Evolutionary conservation across 1,284 basidiomycete species (phyloP), one percentile per base, ranked within the genome.

Genomic region (Ustilago cynodontis): DNA sequence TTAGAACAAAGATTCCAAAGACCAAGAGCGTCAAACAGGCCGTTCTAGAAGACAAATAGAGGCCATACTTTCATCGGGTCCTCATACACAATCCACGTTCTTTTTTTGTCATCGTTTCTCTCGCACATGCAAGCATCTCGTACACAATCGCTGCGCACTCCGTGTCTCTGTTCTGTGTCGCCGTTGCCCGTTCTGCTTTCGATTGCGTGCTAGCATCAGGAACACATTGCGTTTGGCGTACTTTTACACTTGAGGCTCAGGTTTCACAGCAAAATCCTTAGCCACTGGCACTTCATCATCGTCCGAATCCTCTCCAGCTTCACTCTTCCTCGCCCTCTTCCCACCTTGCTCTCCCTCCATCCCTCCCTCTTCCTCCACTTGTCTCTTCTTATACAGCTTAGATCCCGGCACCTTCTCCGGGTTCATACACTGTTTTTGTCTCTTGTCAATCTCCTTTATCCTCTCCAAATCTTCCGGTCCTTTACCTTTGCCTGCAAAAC

Each of bases 401-500:
- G 59, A 54, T 1, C 62, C 65, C 2, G 60, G 64, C 2, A 59
- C 56, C 29, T 68, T 67, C 22, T 68, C 71, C 0, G 62, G 60
- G 33, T 68, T 67, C 73, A 76, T 70, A 53, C 75, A 77, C 33
- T 43, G 59, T 33, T 77, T 77, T 35, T 73, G 75, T 8, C 67
- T 26, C 37, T 54, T 65, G 41, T 82, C 81, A 39, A 82, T 77
- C 55, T 71, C 60, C 45, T 78, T 79, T 14, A 81, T 76, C 33
- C 60, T 65, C 28, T 80, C 81, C 24, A 80, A 41, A 49, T 79
- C 76, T 9, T 70, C 66, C 0, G 45, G 22, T 1, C 71, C 71
- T 20, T 70, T 71, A 11, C 68, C 65, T 16, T 52, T 24, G 7
- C 66, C 66, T 8, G 72, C 69, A 28, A 65, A 65, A 1, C 71